Evolutionary conservation across 257 asterid genomes (phyloP).

Genomic region (Solanum neorickii): DNA sequence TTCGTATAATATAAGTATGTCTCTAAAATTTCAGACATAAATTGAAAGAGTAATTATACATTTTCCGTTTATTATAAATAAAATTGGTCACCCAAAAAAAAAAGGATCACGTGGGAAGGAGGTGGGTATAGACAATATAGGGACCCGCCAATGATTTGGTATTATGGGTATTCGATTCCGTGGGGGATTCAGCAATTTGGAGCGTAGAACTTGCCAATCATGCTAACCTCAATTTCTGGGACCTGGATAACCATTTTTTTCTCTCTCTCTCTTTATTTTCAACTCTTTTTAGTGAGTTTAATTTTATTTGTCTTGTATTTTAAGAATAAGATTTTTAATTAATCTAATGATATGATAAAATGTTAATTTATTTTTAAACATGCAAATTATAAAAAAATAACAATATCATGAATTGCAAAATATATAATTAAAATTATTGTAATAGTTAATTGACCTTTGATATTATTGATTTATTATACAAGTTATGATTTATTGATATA

Average conservation of each 20-base stretch:
- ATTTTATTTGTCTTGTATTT: background rate
- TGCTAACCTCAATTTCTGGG: background rate
- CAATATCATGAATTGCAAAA: too few relatives aligned
- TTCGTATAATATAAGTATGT: too few relatives aligned
- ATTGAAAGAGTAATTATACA: too few relatives aligned
- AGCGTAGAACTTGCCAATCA: constrained; percentile 31
- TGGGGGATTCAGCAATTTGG: constrained; percentile 20
- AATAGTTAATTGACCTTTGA: too few relatives aligned
- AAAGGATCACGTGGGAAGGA: background rate
- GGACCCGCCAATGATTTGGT: constrained; percentile 36
- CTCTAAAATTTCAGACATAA: fast-evolving
- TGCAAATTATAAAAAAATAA: too few relatives aligned
- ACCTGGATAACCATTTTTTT: background rate
- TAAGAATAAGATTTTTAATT: background rate
- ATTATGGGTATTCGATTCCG: constrained; percentile 30
- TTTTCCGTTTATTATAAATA: too few relatives aligned
- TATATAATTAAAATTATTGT: too few relatives aligned
- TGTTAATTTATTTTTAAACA: too few relatives aligned
- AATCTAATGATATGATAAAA: background rate
- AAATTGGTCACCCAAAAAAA: background rate
- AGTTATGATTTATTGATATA: too few relatives aligned
- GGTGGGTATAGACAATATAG: background rate
- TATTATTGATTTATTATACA: too few relatives aligned
- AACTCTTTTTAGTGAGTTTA: background rate
- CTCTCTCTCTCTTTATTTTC: background rate